These are phyloP conservation scores for Solioccasus polychromus DNA, from an alignment of 768 basidiomycete genomes.

Conservation along the genomic window DNA sequence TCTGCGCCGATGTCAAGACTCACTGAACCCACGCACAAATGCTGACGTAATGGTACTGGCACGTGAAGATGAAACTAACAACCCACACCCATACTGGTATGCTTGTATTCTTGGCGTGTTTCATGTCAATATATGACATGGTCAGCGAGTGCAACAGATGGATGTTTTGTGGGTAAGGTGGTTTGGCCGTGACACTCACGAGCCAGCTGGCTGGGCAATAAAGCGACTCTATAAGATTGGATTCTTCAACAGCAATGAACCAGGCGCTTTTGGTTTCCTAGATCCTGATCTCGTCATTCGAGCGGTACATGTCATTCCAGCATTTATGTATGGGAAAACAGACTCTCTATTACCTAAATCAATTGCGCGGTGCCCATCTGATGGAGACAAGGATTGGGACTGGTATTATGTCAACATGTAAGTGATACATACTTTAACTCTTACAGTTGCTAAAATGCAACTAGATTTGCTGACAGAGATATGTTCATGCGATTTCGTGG, in stretches of 20 bases:
- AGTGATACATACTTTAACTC: too few species aligned
- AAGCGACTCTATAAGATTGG: constrained; percentile 37
- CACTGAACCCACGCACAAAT: constrained; percentile 36
- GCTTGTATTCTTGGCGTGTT: constrained; percentile 5
- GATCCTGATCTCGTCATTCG: constrained; percentile 41
- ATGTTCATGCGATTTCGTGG: too few species aligned
- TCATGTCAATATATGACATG: constrained; percentile 1
- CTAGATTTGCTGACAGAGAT: too few species aligned
- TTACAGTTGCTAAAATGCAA: too few species aligned
- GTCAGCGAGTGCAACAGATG: constrained; percentile 20
- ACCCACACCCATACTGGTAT: constrained; percentile 44
- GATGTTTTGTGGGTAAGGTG: constrained; percentile 43
- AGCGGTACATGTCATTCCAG: too few species aligned
- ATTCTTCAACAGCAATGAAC: constrained; percentile 32
- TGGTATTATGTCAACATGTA: too few species aligned
- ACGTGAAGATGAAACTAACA: constrained; percentile 17
- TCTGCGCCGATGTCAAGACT: constrained; percentile 32
- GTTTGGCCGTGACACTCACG: constrained; percentile 29
- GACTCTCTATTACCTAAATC: too few species aligned
- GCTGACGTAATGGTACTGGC: constrained; percentile 38
- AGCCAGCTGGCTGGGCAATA: constrained; percentile 23
- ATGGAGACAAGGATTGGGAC: too few species aligned
- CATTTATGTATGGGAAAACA: too few species aligned
- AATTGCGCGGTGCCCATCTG: too few species aligned
- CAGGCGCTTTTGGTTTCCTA: constrained; percentile 43